Percentiles rank a stretch among this genome's conserved stretches.
Evolutionary conservation across 2,329 filamentous ascomycete species (phyloP).

Genomic region (Colletotrichum sp.): DNA sequence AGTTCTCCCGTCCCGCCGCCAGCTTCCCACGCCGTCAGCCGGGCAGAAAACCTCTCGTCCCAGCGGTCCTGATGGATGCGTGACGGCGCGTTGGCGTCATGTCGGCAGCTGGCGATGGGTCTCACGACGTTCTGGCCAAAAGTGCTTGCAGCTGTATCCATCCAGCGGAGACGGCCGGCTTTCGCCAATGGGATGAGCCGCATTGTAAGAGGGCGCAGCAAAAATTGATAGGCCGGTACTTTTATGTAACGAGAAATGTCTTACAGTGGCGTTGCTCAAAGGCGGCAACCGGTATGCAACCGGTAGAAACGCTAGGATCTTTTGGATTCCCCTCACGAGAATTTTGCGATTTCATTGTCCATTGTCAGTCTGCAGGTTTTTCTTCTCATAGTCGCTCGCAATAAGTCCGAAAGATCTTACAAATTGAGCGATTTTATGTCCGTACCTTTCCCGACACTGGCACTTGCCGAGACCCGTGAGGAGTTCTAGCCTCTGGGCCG

Average conservation of each 20-base stretch:
- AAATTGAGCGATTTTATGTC: slow-evolving; percentile 6
- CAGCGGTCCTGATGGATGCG: not conserved
- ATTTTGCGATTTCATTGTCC: not conserved
- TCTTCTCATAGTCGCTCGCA: not conserved
- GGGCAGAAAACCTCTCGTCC: not conserved
- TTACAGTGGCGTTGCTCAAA: not conserved
- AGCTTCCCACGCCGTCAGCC: not conserved
- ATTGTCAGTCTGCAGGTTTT: not conserved
- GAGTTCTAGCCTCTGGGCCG: not conserved
- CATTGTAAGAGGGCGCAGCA: not conserved
- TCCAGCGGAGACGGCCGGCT: not conserved
- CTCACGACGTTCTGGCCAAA: slow-evolving; percentile 2
- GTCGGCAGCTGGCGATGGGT: not conserved
- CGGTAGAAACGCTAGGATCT: not conserved
- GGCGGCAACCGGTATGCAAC: not conserved
- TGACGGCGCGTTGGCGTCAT: slow-evolving; percentile 17
- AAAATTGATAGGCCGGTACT: slow-evolving; percentile 6
- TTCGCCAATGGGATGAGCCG: not conserved
- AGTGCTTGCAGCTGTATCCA: slow-evolving; percentile 5
- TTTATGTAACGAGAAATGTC: not conserved
- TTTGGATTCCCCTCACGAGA: not conserved
- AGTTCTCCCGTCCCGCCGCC: not conserved
- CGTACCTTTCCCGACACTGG: not conserved
- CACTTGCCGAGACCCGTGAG: not conserved
- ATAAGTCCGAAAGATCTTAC: not conserved